phyloP scores from a whole-genome alignment of 208 protist genomes.

The Entamoeba moshkovskii region DNA sequence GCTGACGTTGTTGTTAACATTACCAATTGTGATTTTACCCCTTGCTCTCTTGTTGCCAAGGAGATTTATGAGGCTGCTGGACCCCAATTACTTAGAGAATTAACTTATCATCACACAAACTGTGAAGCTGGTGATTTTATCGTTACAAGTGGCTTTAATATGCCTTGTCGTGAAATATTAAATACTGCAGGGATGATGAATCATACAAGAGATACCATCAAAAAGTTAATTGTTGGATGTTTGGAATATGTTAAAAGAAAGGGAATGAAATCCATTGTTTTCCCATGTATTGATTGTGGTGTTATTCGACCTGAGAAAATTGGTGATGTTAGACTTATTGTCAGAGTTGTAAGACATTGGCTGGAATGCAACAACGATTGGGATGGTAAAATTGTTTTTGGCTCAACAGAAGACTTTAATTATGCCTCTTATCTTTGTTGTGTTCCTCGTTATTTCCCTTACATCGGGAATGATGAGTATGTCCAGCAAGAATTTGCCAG shows the following conservation, averaged over 20 bases:
- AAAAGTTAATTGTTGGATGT: slow-evolving; percentile 45
- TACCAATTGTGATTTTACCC: slow-evolving; percentile 15
- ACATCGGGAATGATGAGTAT: too few species aligned
- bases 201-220: slow-evolving; percentile 42
- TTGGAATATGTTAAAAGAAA: slow-evolving; percentile 43
- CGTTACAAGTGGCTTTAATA: slow-evolving; percentile 51
- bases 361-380: neutral
- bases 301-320: slow-evolving; percentile 59
- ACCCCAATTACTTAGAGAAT: slow-evolving; percentile 46
- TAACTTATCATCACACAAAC: slow-evolving; percentile 35
- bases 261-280: slow-evolving; percentile 45
- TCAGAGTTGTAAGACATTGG: slow-evolving; percentile 33
- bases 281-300: slow-evolving; percentile 59
- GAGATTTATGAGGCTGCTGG: slow-evolving; percentile 56
- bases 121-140: slow-evolving; percentile 48
- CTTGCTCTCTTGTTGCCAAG: slow-evolving; percentile 56
- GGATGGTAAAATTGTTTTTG: neutral
- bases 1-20: slow-evolving; percentile 23
- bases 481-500: too few species aligned
- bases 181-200: slow-evolving; percentile 58
- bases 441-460: too few species aligned
- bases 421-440: too few species aligned
- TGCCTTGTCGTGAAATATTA: slow-evolving; percentile 52
- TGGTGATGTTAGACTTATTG: slow-evolving; percentile 44
- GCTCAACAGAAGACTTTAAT: too few species aligned